These are phyloP conservation scores for Aspergillus novofumigatus DNA, from an alignment of 2,329 filamentous ascomycete species.

Conservation along the genomic window DNA sequence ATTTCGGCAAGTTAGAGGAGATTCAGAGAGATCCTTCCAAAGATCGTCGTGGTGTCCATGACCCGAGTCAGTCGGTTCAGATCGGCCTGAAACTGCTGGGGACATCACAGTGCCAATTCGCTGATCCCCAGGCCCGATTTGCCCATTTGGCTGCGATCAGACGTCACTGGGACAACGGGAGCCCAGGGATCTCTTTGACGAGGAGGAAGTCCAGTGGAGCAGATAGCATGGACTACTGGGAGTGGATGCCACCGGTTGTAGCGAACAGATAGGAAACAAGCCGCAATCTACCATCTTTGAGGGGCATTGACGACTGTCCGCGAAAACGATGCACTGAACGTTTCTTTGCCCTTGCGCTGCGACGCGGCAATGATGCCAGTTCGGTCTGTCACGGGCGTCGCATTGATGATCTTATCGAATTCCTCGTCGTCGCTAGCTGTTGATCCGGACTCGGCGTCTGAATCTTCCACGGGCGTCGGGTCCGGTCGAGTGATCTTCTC, in stretches of 20 bases:
- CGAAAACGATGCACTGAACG: slow-evolving; percentile 47
- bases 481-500: slow-evolving; percentile 61
- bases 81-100: neutral
- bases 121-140: neutral
- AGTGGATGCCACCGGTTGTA: neutral
- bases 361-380: slow-evolving; percentile 67
- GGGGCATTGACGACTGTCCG: slow-evolving; percentile 47
- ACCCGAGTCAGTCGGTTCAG: neutral
- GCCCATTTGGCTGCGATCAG: neutral
- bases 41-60: no score
- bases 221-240: neutral
- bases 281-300: slow-evolving; percentile 37
- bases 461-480: slow-evolving; percentile 49
- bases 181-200: neutral
- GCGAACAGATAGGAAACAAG: neutral
- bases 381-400: slow-evolving; percentile 81
- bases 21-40: neutral
- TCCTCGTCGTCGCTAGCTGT: slow-evolving; percentile 64
- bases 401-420: slow-evolving; percentile 90
- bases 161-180: neutral
- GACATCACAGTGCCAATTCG: neutral
- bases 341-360: slow-evolving; percentile 49
- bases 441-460: slow-evolving; percentile 67
- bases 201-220: neutral
- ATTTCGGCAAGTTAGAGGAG: neutral